phyloP scores from a whole-genome alignment of 2,329 filamentous ascomycete genomes.

The Massarina eburnea region DNA sequence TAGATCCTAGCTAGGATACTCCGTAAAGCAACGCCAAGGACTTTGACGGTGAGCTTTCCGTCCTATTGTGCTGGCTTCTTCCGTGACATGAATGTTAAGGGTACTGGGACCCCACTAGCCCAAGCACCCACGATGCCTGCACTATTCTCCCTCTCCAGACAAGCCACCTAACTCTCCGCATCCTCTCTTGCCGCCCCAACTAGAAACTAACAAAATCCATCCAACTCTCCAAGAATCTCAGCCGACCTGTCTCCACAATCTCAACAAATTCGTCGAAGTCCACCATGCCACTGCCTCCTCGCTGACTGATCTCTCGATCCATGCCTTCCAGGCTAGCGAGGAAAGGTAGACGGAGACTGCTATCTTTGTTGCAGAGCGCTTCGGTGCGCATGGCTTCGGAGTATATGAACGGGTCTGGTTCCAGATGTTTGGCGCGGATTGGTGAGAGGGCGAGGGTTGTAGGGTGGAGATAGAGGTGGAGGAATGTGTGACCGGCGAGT shows the following conservation, averaged over 20 bases:
- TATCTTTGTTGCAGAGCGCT: slow-evolving; percentile 17
- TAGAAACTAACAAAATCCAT: slow-evolving; percentile 71
- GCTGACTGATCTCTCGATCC: slow-evolving; percentile 67
- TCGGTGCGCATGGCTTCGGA: slow-evolving; percentile 6
- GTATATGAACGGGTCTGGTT: slow-evolving; percentile 11
- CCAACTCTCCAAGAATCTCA: slow-evolving; percentile 84
- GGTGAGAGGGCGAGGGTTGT: not conserved
- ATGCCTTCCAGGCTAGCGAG: slow-evolving; percentile 61
- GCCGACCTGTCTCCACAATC: slow-evolving; percentile 65
- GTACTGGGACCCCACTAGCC: too few species aligned
- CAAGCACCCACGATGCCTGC: too few species aligned
- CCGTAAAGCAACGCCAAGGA: too few species aligned
- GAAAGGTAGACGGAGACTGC: slow-evolving; percentile 30
- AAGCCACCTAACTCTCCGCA: too few species aligned
- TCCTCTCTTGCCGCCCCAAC: not conserved
- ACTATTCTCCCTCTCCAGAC: too few species aligned
- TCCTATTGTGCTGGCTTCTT: too few species aligned
- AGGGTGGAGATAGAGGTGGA: slow-evolving; percentile 1
- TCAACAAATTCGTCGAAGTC: slow-evolving; percentile 77
- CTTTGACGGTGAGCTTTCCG: too few species aligned
- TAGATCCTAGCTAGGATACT: too few species aligned
- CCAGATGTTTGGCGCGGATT: not conserved
- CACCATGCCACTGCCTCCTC: slow-evolving; percentile 79
- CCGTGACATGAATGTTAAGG: too few species aligned
- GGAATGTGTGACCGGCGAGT: not conserved